Evolutionary conservation across 2,329 filamentous ascomycete genomes (phyloP).

Genomic region (Diaporthe ampelina): DNA sequence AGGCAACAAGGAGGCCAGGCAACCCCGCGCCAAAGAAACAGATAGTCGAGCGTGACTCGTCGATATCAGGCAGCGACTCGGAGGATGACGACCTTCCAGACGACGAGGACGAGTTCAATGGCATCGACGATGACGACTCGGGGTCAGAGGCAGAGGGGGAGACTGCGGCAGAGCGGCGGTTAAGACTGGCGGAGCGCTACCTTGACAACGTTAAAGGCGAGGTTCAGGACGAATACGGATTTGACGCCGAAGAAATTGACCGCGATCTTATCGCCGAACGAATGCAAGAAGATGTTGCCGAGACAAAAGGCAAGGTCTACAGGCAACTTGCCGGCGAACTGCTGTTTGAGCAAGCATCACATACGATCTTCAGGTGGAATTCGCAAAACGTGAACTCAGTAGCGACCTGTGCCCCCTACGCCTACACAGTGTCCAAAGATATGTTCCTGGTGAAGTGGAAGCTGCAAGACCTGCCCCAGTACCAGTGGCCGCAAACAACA

Average conservation of each 20-base stretch:
- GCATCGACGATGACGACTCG: slow-evolving; percentile 68
- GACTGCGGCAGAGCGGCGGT: slow-evolving; percentile 88
- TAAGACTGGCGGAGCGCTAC: slow-evolving; percentile 92
- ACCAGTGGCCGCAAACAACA: slow-evolving; percentile 72
- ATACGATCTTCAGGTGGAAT: slow-evolving; percentile 84
- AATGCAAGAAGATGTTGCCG: slow-evolving; percentile 91
- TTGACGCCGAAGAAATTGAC: slow-evolving; percentile 95
- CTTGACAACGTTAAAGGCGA: slow-evolving; percentile 90
- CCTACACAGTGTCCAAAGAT: slow-evolving; percentile 92
- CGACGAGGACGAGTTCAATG: slow-evolving; percentile 44
- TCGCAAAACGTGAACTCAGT: slow-evolving; percentile 84
- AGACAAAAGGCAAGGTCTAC: slow-evolving; percentile 91
- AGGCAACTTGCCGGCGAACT: slow-evolving; percentile 82
- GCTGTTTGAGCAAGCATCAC: slow-evolving; percentile 75
- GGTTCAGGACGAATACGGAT: slow-evolving; percentile 82
- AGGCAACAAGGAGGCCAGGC: slow-evolving; percentile 48
- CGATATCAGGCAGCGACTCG: slow-evolving; percentile 87
- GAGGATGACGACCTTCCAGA: slow-evolving; percentile 70
- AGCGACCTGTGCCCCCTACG: slow-evolving; percentile 82
- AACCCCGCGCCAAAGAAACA: slow-evolving; percentile 55
- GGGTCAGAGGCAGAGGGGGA: slow-evolving; percentile 85
- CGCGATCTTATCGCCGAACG: slow-evolving; percentile 91
- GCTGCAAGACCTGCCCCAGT: slow-evolving; percentile 74
- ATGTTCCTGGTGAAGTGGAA: slow-evolving; percentile 90
- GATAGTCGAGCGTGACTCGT: slow-evolving; percentile 72